Evolutionary conservation across 164 flowering plant genomes (phyloP), one percentile per base, ranked within the genome.

Genomic region (Nymphaea thermarum): DNA sequence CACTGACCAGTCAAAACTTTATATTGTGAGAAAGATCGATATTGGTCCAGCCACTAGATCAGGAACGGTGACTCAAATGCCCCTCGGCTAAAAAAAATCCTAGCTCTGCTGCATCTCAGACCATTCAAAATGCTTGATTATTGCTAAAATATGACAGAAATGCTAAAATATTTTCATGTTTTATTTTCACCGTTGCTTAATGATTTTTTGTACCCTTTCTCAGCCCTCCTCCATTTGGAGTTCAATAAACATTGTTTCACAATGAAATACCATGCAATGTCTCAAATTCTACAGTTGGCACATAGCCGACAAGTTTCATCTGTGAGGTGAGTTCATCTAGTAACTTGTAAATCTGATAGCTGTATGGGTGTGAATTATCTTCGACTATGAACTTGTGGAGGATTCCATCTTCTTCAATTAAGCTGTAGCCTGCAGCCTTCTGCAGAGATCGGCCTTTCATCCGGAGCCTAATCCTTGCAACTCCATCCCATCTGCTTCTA

Each of bases 381-480:
- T 82, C 90, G 41, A 85, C 95, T 43, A 84, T 73, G 67, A 93
- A 93, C 79, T 85, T 83, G 67, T 87, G 85, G 66, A 93, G 64
- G 65, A 67, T 41, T 6, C 81, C 91, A 67, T 82, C 85, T 67
- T 66, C 85, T 77, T 90, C 95, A 53, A 90, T 81, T 74, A 77
- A 76, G 78, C 96, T 93, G 62, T 82, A 82, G 62, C 96, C 96
- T 16, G 91, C 98, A 6, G 77, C 81, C 76, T 93, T 93, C 8
- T 77, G 77, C 4, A 90, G 81, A 17, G 63, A 75, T 11, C 72
- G 65, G n/a, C 80, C 81, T 70, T 83, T 90, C 93, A 93, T 88
- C 69, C 74, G 42, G 78, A 80, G 87, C 77, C 93, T 81, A 59
- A 84, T 62, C 78, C 68, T 85, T 17, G 85, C 84, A 68, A 90